Conservation (phyloP, 495 filamentous ascomycete genomes). For the Lasiosphaeris hirsuta region DNA sequence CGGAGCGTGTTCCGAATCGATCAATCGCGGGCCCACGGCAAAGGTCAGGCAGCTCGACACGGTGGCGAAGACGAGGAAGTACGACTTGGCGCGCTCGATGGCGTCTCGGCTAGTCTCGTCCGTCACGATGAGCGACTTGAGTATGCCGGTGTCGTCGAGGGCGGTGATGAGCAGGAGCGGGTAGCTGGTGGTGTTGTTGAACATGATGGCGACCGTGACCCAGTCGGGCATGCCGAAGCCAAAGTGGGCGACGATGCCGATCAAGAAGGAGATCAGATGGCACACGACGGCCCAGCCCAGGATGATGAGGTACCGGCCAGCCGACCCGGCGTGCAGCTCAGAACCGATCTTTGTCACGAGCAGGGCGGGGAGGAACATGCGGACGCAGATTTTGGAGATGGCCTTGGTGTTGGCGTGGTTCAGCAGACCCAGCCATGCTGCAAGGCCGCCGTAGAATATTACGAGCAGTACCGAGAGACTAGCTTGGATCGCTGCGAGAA, state of each 20-base stretch:
- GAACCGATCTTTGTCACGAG: constrained; percentile 67
- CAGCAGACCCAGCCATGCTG: constrained; percentile 57
- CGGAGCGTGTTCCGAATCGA: constrained; percentile 31
- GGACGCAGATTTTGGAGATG: constrained; percentile 63
- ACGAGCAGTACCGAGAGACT: constrained; percentile 67
- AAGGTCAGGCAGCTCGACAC: constrained; percentile 49
- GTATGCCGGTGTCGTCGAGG: constrained; percentile 61
- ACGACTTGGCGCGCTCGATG: constrained; percentile 64
- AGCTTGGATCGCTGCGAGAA: constrained; percentile 69
- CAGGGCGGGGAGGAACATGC: constrained; percentile 66
- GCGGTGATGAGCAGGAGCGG: constrained; percentile 66
- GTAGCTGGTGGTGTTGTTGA: constrained; percentile 75
- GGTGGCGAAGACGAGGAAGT: constrained; percentile 60
- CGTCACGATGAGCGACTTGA: constrained; percentile 46
- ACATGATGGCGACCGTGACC: constrained; percentile 63
- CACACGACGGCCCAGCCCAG: constrained; percentile 42
- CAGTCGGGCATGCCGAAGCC: constrained; percentile 56
- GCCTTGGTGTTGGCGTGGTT: constrained; percentile 54
- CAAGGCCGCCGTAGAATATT: constrained; percentile 60
- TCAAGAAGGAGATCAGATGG: constrained; percentile 41
- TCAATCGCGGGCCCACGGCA: constrained; percentile 58
- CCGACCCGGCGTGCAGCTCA: constrained; percentile 56
- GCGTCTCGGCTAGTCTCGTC: constrained; percentile 42
- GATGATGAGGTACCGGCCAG: constrained; percentile 51
- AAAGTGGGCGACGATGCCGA: constrained; percentile 37